These are phyloP conservation scores for Leishmania turanica DNA, from an alignment of 208 protist species.

Conservation along the genomic window DNA sequence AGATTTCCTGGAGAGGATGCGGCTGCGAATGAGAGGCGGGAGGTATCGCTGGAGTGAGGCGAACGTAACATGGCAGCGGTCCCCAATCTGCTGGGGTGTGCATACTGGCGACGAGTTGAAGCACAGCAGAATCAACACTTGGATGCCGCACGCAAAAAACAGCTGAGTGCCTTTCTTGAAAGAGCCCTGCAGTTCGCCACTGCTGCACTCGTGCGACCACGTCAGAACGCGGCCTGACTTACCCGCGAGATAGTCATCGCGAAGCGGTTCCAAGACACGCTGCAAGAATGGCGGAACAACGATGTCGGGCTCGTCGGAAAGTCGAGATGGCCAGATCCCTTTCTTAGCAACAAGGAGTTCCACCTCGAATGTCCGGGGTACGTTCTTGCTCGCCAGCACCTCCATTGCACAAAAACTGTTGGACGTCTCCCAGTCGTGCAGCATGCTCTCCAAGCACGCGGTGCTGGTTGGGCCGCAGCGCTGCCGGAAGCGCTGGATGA, in stretches of 20 bases:
- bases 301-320: conserved; percentile 39
- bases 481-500: conserved; percentile 73
- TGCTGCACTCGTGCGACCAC: conserved; percentile 86
- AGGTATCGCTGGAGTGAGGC: conserved; percentile 29
- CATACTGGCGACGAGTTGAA: conserved; percentile 63
- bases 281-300: conserved; percentile 46
- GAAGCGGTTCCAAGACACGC: conserved; percentile 48
- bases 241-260: conserved; percentile 61
- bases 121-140: conserved; percentile 73
- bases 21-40: conserved; percentile 29
- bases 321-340: conserved; percentile 75
- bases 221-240: conserved; percentile 64
- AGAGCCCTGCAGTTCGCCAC: conserved; percentile 52
- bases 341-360: conserved; percentile 73
- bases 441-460: conserved; percentile 85
- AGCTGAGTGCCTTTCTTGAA: conserved; percentile 57
- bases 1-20: conserved; percentile 23
- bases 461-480: conserved; percentile 74
- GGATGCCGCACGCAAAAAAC: conserved; percentile 62
- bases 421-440: conserved; percentile 73
- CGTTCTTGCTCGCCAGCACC: conserved; percentile 35
- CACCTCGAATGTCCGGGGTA: conserved; percentile 46
- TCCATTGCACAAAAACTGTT: conserved; percentile 52
- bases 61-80: conserved; percentile 20
- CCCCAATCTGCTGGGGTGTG: conserved; percentile 33